phyloP scores from a whole-genome alignment of 805 yeast species.

The Candida suzukii region DNA sequence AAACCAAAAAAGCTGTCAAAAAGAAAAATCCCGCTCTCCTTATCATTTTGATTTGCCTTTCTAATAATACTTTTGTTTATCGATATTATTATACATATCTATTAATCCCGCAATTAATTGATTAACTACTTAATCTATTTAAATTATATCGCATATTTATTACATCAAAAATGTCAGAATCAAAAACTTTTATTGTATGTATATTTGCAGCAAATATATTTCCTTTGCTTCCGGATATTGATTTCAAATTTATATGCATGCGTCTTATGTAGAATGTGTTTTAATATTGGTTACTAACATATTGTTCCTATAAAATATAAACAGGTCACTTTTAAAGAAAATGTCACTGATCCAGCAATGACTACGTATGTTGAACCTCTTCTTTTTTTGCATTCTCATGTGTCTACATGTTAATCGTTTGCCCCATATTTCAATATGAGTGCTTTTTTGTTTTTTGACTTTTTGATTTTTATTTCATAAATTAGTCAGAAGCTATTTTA shows the following conservation, averaged over 20 bases:
- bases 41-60: no score
- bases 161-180: background rate
- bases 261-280: no score
- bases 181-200: background rate
- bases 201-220: background rate
- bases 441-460: background rate
- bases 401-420: no score
- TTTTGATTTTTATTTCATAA: background rate
- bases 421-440: background rate
- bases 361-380: constrained; percentile 14
- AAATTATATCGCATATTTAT: no score
- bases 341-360: constrained; percentile 24
- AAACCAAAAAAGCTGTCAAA: no score
- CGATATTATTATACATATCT: no score
- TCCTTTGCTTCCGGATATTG: background rate
- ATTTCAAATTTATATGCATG: no score
- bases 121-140: no score
- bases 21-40: no score
- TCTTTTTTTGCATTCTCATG: background rate
- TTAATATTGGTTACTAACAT: no score
- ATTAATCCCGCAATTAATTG: no score
- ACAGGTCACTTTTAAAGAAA: constrained; percentile 34
- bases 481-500: background rate
- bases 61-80: no score
- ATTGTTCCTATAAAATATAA: background rate